phyloP scores from a whole-genome alignment of 441 rosid species.

The Populus hybrid region DNA sequence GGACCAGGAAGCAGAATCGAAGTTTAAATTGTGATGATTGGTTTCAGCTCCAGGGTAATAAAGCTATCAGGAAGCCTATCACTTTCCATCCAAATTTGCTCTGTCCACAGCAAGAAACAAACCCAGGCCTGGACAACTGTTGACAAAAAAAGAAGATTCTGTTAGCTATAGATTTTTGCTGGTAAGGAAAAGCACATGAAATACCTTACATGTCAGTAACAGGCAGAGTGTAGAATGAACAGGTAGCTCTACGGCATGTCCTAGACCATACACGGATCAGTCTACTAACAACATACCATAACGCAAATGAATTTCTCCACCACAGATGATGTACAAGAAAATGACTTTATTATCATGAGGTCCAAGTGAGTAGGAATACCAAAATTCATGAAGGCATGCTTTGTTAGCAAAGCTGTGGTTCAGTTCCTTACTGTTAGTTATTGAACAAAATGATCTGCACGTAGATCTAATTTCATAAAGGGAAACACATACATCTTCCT shows the following conservation, averaged over 20 bases:
- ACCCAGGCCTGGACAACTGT: slow-evolving; percentile 11
- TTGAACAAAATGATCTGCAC: not conserved
- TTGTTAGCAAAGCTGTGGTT: not conserved
- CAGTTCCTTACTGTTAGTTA: no score
- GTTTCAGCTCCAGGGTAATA: slow-evolving; percentile 1
- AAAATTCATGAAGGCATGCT: not conserved
- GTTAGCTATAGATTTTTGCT: not conserved
- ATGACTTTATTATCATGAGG: not conserved
- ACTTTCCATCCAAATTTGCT: not conserved
- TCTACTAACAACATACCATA: not conserved
- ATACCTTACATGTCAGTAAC: not conserved
- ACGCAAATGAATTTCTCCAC: not conserved
- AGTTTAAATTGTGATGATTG: not conserved
- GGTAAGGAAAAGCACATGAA: slow-evolving; percentile 6
- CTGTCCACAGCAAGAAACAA: slow-evolving; percentile 3
- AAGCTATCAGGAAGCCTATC: slow-evolving; percentile 2
- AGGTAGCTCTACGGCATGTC: not conserved
- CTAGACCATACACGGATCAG: not conserved
- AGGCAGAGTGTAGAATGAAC: not conserved
- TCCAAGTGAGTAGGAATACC: not conserved
- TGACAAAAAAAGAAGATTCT: not conserved
- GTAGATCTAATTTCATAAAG: not conserved
- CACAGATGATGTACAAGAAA: not conserved
- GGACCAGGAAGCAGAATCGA: slow-evolving; percentile 1
- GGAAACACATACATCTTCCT: not conserved